Conservation (phyloP, 129 eudicot species). For the Kitagawia praeruptora region DNA sequence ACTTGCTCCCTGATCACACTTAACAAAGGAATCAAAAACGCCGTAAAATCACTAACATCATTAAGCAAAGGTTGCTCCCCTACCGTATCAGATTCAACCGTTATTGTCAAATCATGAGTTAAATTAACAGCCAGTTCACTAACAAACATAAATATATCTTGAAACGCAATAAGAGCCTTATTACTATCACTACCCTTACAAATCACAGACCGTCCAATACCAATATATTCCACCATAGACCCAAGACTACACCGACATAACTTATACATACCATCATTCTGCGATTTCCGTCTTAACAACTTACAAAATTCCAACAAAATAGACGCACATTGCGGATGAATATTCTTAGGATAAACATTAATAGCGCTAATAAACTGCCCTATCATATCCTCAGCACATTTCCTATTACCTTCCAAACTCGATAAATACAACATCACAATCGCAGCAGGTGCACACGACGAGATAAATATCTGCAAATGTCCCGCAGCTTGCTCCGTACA, state of each 20-base stretch:
- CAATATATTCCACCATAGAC: constrained; percentile 35
- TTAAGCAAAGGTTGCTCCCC: constrained; percentile 21
- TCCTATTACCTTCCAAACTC: constrained; percentile 20
- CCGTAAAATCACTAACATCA: constrained; percentile 49
- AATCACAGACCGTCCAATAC: constrained; percentile 11
- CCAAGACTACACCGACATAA: constrained; percentile 55
- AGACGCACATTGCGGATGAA: constrained; percentile 30
- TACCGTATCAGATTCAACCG: constrained; percentile 16
- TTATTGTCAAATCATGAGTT: constrained; percentile 22
- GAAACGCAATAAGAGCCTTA: constrained; percentile 23
- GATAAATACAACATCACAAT: constrained; percentile 67
- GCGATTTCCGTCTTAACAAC: constrained; percentile 34
- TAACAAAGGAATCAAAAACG: constrained; percentile 47
- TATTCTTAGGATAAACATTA: constrained; percentile 21
- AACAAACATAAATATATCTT: constrained; percentile 49
- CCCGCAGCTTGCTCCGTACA: constrained; percentile 20
- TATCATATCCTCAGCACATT: constrained; percentile 43
- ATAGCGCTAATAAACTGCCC: constrained; percentile 22
- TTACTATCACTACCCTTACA: constrained; percentile 9
- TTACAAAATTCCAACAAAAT: constrained; percentile 74
- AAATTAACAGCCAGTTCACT: constrained; percentile 42
- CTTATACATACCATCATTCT: constrained; percentile 41
- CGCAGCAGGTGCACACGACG: constrained; percentile 43
- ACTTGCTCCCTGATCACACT: constrained; percentile 22
- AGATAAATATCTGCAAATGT: constrained; percentile 47